Base-by-base conservation (phyloP, 305 asterid genomes). In the Fraxinus floribunda region DNA sequence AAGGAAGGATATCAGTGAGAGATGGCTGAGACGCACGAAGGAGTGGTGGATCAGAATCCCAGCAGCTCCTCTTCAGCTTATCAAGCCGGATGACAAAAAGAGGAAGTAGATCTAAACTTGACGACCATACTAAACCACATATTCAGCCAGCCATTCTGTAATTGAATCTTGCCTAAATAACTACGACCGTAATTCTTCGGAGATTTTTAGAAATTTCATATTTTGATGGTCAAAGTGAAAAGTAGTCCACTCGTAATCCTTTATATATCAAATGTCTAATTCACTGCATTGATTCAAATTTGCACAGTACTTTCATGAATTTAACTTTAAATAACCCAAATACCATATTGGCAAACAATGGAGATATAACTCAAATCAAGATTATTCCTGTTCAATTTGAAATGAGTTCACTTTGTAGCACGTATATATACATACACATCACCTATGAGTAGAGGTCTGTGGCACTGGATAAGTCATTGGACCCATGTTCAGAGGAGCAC, bases 21-120 rank as follows among this genome's bases (percentile, higher is more conserved):
- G 93, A 83, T 90, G 91, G 76, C n/a, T 85, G 85, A 87, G 98
- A 84, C 91, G 98, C 62, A 78, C 87, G 30, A 93, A 90, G 80
- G 98, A 95, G 83, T 95, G 98, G 98, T 95, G 98, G 98, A 85
- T 76, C 68, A 88, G 97, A 87, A 91, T 95, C 79, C 98, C 98
- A 2, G 98, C 98, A 35, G 97, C 98, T 86, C 97, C 98, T 0
- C 95, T 95, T 71, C 90, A 89, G 82, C 92, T 95, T 80, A 78
- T 90, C 13, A 93, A 91, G 86, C 83, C 81, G 0, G 95, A 93
- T 62, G 94, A 92, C 88, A 93, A 91, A 81, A 92, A 93, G 91
- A 89, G 90, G 85, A 93, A 85, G 86, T 90, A 86, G n/a, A 20
- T 35, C 18, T 73, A n/a, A 73, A 36, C 52, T 1, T 1, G 49